Percentiles rank a stretch among this genome's conserved stretches.
phyloP scores from a whole-genome alignment of 805 yeast species.

The Kodamaea jinghongensis region DNA sequence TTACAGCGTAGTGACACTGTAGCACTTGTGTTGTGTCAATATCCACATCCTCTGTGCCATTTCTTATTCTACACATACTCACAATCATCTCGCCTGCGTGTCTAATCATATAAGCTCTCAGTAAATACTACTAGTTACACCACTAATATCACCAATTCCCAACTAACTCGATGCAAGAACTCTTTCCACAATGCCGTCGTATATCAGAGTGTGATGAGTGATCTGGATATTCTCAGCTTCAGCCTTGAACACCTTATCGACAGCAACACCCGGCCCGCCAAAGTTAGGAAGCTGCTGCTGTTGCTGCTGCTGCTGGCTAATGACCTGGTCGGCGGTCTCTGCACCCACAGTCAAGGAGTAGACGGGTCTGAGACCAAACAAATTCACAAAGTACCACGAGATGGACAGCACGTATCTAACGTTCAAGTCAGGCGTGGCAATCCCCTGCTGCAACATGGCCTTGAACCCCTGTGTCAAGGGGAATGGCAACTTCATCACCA shows the following conservation, averaged over 20 bases:
- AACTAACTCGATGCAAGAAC: slow-evolving; percentile 21
- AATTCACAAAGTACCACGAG: slow-evolving; percentile 92
- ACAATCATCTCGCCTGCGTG: too few species aligned
- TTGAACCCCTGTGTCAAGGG: slow-evolving; percentile 88
- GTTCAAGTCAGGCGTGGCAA: slow-evolving; percentile 78
- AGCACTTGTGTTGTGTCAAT: too few species aligned
- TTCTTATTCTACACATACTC: too few species aligned
- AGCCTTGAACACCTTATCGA: slow-evolving; percentile 58
- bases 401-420: slow-evolving; percentile 91
- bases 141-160: too few species aligned
- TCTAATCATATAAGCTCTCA: too few species aligned
- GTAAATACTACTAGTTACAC: too few species aligned
- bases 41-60: too few species aligned
- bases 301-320: slow-evolving; percentile 38
- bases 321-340: slow-evolving; percentile 44
- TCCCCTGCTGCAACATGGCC: slow-evolving; percentile 87
- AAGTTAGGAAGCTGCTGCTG: slow-evolving; percentile 38
- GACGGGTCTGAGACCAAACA: slow-evolving; percentile 79
- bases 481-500: slow-evolving; percentile 78
- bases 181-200: slow-evolving; percentile 63
- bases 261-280: slow-evolving; percentile 56
- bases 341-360: slow-evolving; percentile 64
- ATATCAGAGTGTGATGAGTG: slow-evolving; percentile 47
- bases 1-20: too few species aligned
- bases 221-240: slow-evolving; percentile 77